Conservation (phyloP, 2,329 filamentous ascomycete species). For the Paracoccidioides lutzii region DNA sequence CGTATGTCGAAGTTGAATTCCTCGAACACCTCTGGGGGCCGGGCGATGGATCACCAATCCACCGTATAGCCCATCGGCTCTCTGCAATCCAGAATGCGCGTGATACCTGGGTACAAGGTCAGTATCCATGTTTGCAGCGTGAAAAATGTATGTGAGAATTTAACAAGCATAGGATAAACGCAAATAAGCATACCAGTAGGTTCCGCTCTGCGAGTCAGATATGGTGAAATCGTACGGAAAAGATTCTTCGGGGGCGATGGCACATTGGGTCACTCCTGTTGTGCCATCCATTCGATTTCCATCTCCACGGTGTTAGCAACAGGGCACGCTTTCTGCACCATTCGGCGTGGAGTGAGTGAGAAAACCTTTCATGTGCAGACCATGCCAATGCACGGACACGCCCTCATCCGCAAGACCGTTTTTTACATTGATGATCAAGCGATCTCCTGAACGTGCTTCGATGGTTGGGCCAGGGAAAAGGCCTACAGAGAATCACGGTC, state of each 20-base stretch:
- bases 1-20: conserved; percentile 11
- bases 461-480: conserved; percentile 39
- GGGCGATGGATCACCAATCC: conserved; percentile 36
- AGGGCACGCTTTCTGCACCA: not conserved
- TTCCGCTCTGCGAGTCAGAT: conserved; percentile 28
- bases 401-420: conserved; percentile 31
- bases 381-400: conserved; percentile 38
- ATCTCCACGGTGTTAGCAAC: conserved; percentile 4
- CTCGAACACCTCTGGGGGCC: conserved; percentile 9
- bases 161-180: too few species aligned
- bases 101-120: conserved; percentile 20
- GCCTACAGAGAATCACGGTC: conserved; percentile 11
- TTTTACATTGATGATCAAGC: conserved; percentile 30
- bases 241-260: conserved; percentile 47
- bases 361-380: conserved; percentile 30
- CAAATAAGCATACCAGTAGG: conserved; percentile 32
- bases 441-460: conserved; percentile 37
- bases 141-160: not conserved
- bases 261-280: conserved; percentile 51
- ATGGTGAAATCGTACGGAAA: conserved; percentile 33
- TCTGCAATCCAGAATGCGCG: conserved; percentile 32
- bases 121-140: not conserved
- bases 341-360: not conserved
- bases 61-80: conserved; percentile 37
- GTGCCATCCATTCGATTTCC: conserved; percentile 30